Percentiles rank a stretch among this genome's conserved stretches.
Evolutionary conservation across 2,329 filamentous ascomycete species (phyloP).

Genomic region (Colletotrichum tabaci): DNA sequence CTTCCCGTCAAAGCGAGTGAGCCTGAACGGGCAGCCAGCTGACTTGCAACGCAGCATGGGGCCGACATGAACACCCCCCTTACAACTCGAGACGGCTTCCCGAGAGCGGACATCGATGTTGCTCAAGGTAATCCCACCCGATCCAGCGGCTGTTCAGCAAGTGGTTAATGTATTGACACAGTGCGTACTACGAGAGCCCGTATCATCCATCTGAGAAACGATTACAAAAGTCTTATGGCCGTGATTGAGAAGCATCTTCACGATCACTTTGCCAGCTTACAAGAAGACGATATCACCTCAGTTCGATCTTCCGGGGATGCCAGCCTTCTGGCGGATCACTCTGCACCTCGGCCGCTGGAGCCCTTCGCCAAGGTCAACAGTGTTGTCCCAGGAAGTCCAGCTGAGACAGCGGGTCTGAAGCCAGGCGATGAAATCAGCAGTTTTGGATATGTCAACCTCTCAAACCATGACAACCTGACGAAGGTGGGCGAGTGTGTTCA

Average conservation of each 20-base stretch:
- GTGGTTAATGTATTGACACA: conserved; percentile 53
- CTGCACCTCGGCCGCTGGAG: conserved; percentile 52
- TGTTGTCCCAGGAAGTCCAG: conserved; percentile 84
- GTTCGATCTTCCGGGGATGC: background rate
- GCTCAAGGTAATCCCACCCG: conserved; percentile 79
- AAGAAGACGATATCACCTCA: conserved; percentile 61
- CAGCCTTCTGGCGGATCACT: conserved; percentile 32
- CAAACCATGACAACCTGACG: conserved; percentile 87
- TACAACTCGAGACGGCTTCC: conserved; percentile 91
- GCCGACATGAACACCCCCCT: conserved; percentile 94
- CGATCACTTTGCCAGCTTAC: conserved; percentile 85
- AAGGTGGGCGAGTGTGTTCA: conserved; percentile 93
- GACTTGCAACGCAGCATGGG: conserved; percentile 75
- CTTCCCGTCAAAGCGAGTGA: background rate
- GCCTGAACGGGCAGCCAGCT: conserved; percentile 39
- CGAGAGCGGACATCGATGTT: conserved; percentile 93
- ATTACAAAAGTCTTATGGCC: conserved; percentile 91
- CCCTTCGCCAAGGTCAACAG: conserved; percentile 93
- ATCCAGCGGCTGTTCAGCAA: background rate
- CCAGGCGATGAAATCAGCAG: conserved; percentile 84
- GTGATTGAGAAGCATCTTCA: conserved; percentile 90
- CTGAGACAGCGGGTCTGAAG: conserved; percentile 84
- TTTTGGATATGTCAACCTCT: conserved; percentile 87
- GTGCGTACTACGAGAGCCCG: conserved; percentile 93
- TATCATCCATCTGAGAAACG: conserved; percentile 91